Evolutionary conservation across 768 basidiomycete genomes (phyloP).

Genomic region (Russula dissimulans): DNA sequence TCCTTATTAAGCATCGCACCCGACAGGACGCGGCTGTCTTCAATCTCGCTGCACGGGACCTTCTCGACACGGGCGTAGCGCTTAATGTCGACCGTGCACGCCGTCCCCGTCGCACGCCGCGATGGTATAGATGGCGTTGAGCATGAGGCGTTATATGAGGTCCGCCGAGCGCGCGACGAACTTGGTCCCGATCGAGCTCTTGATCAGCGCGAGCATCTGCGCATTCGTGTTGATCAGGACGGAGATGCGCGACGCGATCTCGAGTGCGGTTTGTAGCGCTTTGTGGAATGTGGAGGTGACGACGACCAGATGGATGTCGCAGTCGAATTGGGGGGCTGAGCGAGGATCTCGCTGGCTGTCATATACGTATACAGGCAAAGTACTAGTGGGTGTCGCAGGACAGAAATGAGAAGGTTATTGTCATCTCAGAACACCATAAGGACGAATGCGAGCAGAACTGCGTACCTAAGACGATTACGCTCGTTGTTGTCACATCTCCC

Average conservation of each 20-base stretch:
- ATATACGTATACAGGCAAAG: background rate
- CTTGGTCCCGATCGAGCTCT: constrained; percentile 97
- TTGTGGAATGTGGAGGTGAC: constrained; percentile 98
- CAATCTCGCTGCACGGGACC: constrained; percentile 95
- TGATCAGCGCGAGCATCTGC: constrained; percentile 95
- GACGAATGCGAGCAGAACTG: background rate
- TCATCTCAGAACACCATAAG: background rate
- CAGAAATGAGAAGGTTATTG: background rate
- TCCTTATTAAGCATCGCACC: constrained; percentile 99
- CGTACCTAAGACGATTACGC: constrained; percentile 93
- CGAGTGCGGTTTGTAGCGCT: constrained; percentile 84
- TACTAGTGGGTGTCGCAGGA: background rate
- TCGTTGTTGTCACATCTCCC: constrained; percentile 96
- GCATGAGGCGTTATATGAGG: constrained; percentile 92
- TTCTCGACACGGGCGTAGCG: constrained; percentile 97
- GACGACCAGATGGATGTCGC: constrained; percentile 97
- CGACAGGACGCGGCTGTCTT: constrained; percentile 74
- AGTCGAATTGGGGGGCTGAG: constrained; percentile 87
- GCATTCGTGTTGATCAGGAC: constrained; percentile 77
- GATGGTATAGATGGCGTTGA: constrained; percentile 87
- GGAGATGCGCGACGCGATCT: constrained; percentile 81
- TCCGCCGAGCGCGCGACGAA: constrained; percentile 95
- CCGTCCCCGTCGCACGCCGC: constrained; percentile 65
- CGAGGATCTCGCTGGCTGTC: constrained; percentile 90
- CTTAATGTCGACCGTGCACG: constrained; percentile 89